Evolutionary conservation across 345 rosid species (phyloP).

Genomic region (Murraya paniculata): DNA sequence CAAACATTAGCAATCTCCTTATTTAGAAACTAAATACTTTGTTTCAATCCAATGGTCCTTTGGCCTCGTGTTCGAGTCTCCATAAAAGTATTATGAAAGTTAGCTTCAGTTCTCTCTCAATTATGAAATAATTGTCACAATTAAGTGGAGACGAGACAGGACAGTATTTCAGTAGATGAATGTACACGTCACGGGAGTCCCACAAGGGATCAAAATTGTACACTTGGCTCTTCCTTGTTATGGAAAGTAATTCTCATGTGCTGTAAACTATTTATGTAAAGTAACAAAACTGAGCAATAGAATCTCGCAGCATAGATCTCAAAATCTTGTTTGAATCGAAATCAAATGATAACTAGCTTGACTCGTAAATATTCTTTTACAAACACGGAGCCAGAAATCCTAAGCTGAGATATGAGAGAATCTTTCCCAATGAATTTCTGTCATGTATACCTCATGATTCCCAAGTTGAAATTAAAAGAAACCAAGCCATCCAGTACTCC

Average conservation of each 20-base stretch:
- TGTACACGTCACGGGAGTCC: too few relatives aligned
- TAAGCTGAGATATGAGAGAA: not conserved
- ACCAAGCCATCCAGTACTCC: not conserved
- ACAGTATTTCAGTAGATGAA: too few relatives aligned
- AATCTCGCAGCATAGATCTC: not conserved
- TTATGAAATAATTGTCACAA: too few relatives aligned
- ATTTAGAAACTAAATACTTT: too few relatives aligned
- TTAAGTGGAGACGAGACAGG: too few relatives aligned
- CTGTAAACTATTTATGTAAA: not conserved
- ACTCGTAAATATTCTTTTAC: not conserved
- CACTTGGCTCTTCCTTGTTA: not conserved
- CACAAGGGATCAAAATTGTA: too few relatives aligned
- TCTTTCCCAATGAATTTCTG: not conserved
- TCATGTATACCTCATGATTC: not conserved
- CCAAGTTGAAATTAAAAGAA: not conserved
- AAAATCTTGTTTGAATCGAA: not conserved
- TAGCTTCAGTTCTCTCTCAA: too few relatives aligned
- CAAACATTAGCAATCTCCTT: too few relatives aligned
- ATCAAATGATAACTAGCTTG: constrained; percentile 4
- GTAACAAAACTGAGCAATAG: not conserved
- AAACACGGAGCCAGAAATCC: not conserved
- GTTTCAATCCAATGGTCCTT: too few relatives aligned
- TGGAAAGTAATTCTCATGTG: not conserved
- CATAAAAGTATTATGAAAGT: too few relatives aligned
- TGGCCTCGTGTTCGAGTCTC: too few relatives aligned